These are phyloP conservation scores for Terfezia claveryi DNA, from an alignment of 495 filamentous ascomycete genomes.

Conservation along the genomic window DNA sequence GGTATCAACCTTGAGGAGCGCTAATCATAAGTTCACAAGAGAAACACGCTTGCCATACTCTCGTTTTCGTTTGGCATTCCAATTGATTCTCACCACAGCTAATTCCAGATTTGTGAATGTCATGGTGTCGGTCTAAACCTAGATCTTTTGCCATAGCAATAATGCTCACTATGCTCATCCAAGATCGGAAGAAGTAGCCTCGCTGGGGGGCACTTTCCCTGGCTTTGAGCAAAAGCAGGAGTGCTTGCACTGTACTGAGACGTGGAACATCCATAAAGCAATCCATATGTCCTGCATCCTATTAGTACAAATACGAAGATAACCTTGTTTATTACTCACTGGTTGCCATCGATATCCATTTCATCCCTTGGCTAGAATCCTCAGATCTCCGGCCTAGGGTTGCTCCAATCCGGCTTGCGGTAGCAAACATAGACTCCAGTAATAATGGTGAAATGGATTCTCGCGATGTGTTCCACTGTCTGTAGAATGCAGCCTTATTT, in stretches of 20 bases:
- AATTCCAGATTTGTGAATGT: slow-evolving; percentile 47
- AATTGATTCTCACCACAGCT: slow-evolving; percentile 42
- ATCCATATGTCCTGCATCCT: slow-evolving; percentile 55
- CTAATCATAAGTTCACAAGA: slow-evolving; percentile 83
- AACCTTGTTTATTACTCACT: slow-evolving; percentile 32
- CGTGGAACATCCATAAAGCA: slow-evolving; percentile 90
- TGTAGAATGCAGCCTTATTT: slow-evolving; percentile 63
- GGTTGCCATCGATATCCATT: slow-evolving; percentile 84
- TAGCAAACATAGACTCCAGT: slow-evolving; percentile 89
- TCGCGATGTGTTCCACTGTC: slow-evolving; percentile 75
- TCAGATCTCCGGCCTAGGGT: slow-evolving; percentile 27
- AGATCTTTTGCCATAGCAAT: slow-evolving; percentile 87
- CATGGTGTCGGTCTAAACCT: slow-evolving; percentile 70
- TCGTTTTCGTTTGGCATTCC: slow-evolving; percentile 64
- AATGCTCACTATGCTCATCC: slow-evolving; percentile 87
- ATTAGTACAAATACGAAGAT: slow-evolving; percentile 1
- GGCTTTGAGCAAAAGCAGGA: slow-evolving; percentile 75
- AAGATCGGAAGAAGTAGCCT: slow-evolving; percentile 92
- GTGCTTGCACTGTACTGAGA: slow-evolving; percentile 79
- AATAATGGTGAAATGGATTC: slow-evolving; percentile 77
- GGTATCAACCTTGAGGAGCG: slow-evolving; percentile 58
- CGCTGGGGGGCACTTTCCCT: slow-evolving; percentile 75
- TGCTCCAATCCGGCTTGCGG: slow-evolving; percentile 42
- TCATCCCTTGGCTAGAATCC: slow-evolving; percentile 62
- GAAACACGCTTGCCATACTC: slow-evolving; percentile 82